phyloP scores from a whole-genome alignment of 169 alveolate species.

The Eimeria falciformis region DNA sequence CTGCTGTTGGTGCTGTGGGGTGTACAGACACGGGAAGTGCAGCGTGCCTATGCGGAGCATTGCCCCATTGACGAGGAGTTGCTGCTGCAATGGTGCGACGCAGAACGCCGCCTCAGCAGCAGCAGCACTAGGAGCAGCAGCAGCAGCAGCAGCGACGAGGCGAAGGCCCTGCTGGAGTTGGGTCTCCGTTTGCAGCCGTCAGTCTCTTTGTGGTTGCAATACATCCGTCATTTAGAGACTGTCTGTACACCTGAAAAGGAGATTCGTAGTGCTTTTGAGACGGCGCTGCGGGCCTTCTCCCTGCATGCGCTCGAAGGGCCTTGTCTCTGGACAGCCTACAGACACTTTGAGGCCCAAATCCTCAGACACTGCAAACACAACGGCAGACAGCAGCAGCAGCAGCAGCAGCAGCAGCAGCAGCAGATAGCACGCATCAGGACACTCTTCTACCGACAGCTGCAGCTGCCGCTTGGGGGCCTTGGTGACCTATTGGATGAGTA shows the following conservation, averaged over 20 bases:
- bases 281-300: slow-evolving; percentile 33
- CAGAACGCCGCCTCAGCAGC: slow-evolving; percentile 16
- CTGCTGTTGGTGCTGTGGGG: not conserved
- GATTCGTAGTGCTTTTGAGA: slow-evolving; percentile 12
- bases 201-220: not conserved
- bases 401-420: not conserved
- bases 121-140: slow-evolving; percentile 7
- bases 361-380: not conserved
- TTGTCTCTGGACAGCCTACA: slow-evolving; percentile 55
- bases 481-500: slow-evolving; percentile 82
- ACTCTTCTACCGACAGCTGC: slow-evolving; percentile 81
- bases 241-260: not conserved
- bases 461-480: slow-evolving; percentile 80
- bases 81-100: slow-evolving; percentile 19
- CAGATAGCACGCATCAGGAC: slow-evolving; percentile 73
- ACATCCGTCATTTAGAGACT: not conserved
- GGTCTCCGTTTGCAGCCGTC: not conserved
- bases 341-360: slow-evolving; percentile 60
- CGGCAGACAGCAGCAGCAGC: not conserved
- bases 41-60: slow-evolving; percentile 7
- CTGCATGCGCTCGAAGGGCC: slow-evolving; percentile 73
- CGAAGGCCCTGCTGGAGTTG: slow-evolving; percentile 1
- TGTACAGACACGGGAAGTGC: slow-evolving; percentile 3
- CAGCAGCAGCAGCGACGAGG: slow-evolving; percentile 24
- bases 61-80: slow-evolving; percentile 29